Evolutionary conservation across 2,329 filamentous ascomycete genomes (phyloP).

Genomic region (Ceratocystis variospora): DNA sequence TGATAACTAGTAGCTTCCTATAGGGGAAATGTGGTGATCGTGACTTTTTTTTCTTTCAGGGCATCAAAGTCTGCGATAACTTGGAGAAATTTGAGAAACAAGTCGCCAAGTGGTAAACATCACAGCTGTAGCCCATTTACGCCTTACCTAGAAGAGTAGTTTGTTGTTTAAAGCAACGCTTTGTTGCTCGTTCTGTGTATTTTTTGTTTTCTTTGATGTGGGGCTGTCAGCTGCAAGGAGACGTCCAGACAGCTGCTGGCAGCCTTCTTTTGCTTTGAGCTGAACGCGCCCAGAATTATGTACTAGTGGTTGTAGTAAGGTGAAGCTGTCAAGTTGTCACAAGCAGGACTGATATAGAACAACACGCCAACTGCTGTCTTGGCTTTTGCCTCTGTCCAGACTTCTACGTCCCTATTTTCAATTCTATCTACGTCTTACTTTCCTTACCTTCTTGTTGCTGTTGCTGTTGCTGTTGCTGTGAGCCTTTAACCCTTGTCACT

Average conservation of each 20-base stretch:
- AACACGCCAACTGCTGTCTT: neutral
- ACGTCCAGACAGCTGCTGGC: neutral
- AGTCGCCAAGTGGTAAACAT: constrained; percentile 1
- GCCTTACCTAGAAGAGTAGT: constrained; percentile 4
- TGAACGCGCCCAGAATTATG: constrained; percentile 3
- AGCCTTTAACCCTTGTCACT: neutral
- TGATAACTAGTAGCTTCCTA: neutral
- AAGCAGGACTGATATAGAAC: neutral
- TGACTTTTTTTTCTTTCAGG: neutral
- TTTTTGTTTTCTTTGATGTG: constrained; percentile 25
- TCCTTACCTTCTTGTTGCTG: neutral
- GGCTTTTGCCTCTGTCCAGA: neutral
- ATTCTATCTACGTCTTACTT: neutral
- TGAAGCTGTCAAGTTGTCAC: constrained; percentile 8
- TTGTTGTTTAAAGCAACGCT: constrained; percentile 19
- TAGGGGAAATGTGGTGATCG: neutral
- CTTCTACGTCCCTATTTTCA: neutral
- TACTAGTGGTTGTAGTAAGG: neutral
- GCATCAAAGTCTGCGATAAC: neutral
- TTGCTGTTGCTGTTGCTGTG: neutral
- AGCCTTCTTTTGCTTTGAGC: neutral
- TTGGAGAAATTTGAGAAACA: neutral
- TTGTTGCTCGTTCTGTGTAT: constrained; percentile 21
- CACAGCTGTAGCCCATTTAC: neutral
- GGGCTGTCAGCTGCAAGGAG: neutral